A percentile compares a stretch with the other conserved stretches of the same genome.
Evolutionary conservation across 768 basidiomycete genomes (phyloP).

Genomic region (Suillus subluteus): DNA sequence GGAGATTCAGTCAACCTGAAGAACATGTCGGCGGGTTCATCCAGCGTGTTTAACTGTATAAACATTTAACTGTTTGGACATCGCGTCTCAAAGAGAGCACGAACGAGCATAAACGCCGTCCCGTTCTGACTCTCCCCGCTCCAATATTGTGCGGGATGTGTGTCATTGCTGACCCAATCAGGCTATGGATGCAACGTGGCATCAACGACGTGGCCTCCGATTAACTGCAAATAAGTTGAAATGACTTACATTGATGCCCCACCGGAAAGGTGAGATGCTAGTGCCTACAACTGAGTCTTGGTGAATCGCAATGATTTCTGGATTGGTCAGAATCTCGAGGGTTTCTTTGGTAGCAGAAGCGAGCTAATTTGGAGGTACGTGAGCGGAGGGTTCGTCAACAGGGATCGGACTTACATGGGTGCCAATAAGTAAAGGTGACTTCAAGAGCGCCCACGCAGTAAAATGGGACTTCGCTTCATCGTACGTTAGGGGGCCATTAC

Average conservation of each 20-base stretch:
- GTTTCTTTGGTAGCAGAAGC: slow-evolving; percentile 52
- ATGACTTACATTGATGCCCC: slow-evolving; percentile 63
- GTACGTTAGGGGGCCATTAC: slow-evolving; percentile 62
- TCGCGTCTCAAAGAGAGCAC: slow-evolving; percentile 14
- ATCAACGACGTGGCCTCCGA: not conserved
- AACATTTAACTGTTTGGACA: not conserved
- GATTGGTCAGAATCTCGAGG: slow-evolving; percentile 61
- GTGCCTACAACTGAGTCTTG: slow-evolving; percentile 67
- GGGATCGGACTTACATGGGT: slow-evolving; percentile 48
- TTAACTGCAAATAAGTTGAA: not conserved
- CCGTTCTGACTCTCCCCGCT: slow-evolving; percentile 68
- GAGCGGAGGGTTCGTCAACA: not conserved
- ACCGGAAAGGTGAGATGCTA: slow-evolving; percentile 67
- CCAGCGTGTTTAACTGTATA: slow-evolving; percentile 58
- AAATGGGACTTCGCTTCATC: slow-evolving; percentile 74
- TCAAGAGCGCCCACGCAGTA: slow-evolving; percentile 74
- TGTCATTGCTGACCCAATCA: slow-evolving; percentile 42
- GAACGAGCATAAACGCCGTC: slow-evolving; percentile 67
- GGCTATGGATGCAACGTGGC: slow-evolving; percentile 26
- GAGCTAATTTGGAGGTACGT: slow-evolving; percentile 38
- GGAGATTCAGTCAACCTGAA: slow-evolving; percentile 72
- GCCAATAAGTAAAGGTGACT: slow-evolving; percentile 66
- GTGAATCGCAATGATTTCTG: slow-evolving; percentile 68
- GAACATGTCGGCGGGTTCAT: slow-evolving; percentile 57
- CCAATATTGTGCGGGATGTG: slow-evolving; percentile 73